Conservation (phyloP, 495 filamentous ascomycete genomes). For the Trichoderma parareesei region DNA sequence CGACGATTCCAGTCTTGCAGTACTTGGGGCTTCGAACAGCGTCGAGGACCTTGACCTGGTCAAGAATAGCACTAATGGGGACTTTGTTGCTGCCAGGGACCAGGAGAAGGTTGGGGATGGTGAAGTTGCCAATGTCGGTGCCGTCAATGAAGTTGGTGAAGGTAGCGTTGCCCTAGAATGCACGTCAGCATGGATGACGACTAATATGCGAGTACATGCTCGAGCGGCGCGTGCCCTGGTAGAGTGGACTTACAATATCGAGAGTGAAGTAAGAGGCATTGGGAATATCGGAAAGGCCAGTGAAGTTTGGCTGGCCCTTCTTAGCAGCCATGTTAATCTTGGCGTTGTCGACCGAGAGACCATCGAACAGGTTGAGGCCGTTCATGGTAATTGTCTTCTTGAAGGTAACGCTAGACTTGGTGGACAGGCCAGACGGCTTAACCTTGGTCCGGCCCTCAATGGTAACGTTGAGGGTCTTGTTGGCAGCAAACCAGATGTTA, state of each 20-base stretch:
- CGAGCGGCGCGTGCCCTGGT: no score
- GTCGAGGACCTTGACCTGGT: constrained; percentile 41
- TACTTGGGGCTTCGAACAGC: constrained; percentile 28
- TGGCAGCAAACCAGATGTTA: constrained; percentile 46
- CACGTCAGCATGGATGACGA: constrained; percentile 17
- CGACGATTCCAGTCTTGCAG: constrained; percentile 49
- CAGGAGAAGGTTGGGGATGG: constrained; percentile 50
- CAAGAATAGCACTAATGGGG: constrained; percentile 45
- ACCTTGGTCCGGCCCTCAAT: constrained; percentile 33
- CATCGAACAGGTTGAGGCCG: constrained; percentile 42
- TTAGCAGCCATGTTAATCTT: constrained; percentile 30
- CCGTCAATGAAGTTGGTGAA: constrained; percentile 49
- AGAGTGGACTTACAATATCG: constrained; percentile 43
- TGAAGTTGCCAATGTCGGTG: constrained; percentile 44
- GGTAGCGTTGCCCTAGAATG: constrained; percentile 53
- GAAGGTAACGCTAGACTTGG: constrained; percentile 31
- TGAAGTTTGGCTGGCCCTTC: constrained; percentile 47
- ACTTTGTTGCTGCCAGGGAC: constrained; percentile 53
- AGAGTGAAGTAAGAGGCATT: constrained; percentile 62
- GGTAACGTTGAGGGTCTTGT: constrained; percentile 29
- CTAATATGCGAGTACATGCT: not conserved
- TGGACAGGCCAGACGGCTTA: constrained; percentile 30
- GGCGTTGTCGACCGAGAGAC: constrained; percentile 49
- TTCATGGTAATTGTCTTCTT: constrained; percentile 33
- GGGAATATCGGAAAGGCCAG: constrained; percentile 56